These are phyloP conservation scores for Pichia kudriavzevii DNA, from an alignment of 1,139 yeast genomes.

Conservation along the genomic window DNA sequence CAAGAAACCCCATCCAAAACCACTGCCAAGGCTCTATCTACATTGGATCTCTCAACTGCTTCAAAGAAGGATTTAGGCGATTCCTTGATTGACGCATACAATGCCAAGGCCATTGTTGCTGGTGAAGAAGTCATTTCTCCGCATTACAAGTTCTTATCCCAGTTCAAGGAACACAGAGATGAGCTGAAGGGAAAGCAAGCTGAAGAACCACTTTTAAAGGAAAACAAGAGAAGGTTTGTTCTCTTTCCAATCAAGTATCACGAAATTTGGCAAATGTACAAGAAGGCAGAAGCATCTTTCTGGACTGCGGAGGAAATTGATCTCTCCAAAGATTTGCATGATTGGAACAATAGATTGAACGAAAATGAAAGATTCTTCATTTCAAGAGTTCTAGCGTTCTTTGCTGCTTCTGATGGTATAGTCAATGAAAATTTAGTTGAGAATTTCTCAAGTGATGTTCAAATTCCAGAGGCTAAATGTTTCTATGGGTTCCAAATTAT, in stretches of 20 bases:
- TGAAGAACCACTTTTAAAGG: slow-evolving; percentile 82
- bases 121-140: slow-evolving; percentile 14
- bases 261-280: slow-evolving; percentile 98
- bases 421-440: slow-evolving; percentile 96
- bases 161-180: slow-evolving; percentile 65
- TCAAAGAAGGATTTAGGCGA: slow-evolving; percentile 28
- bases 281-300: slow-evolving; percentile 97
- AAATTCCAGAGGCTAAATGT: slow-evolving; percentile 95
- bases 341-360: slow-evolving; percentile 80
- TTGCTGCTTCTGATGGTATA: slow-evolving; percentile 97
- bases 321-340: slow-evolving; percentile 79
- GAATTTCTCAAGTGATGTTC: slow-evolving; percentile 95
- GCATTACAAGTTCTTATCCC: slow-evolving; percentile 49
- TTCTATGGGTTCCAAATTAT: slow-evolving; percentile 98
- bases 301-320: slow-evolving; percentile 99
- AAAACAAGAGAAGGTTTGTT: slow-evolving; percentile 86
- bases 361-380: slow-evolving; percentile 88
- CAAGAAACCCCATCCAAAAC: slow-evolving; percentile 41
- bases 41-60: slow-evolving; percentile 29
- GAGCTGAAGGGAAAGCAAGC: slow-evolving; percentile 65
- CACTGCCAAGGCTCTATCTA: slow-evolving; percentile 35
- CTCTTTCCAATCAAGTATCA: slow-evolving; percentile 96
- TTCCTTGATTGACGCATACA: slow-evolving; percentile 22
- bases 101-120: slow-evolving; percentile 25
- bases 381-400: slow-evolving; percentile 91